phyloP scores from a whole-genome alignment of 805 yeast genomes.

The Tetrapisispora nanseiensis region DNA sequence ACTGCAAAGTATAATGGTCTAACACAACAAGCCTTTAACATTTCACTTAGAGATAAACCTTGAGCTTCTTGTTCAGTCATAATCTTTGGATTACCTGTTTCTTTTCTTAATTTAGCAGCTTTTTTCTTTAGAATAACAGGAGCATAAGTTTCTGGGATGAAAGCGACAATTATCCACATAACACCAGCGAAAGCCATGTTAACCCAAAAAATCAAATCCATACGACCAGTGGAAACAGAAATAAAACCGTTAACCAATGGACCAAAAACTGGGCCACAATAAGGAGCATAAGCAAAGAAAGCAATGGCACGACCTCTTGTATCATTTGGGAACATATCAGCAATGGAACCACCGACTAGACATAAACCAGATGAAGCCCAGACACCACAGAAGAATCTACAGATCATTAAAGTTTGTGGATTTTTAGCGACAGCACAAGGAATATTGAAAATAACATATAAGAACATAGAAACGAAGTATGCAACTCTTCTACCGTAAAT shows the following conservation, averaged over 20 bases:
- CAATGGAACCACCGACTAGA: conserved; percentile 83
- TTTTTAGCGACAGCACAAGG: conserved; percentile 82
- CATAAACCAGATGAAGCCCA: conserved; percentile 76
- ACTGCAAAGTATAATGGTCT: conserved; percentile 72
- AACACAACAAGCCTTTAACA: conserved; percentile 59
- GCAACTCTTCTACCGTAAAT: conserved; percentile 80
- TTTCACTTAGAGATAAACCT: conserved; percentile 58
- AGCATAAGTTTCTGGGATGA: conserved; percentile 85
- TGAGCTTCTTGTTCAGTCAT: conserved; percentile 91
- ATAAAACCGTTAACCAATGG: conserved; percentile 85
- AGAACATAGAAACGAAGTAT: conserved; percentile 62
- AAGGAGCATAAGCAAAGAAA: conserved; percentile 84
- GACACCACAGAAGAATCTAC: conserved; percentile 82
- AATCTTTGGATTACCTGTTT: conserved; percentile 72
- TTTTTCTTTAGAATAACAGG: conserved; percentile 65
- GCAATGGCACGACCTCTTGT: conserved; percentile 87
- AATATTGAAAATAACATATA: conserved; percentile 71
- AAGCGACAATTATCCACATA: conserved; percentile 55
- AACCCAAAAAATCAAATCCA: conserved; percentile 76
- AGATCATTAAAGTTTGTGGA: conserved; percentile 68
- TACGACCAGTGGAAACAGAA: conserved; percentile 55
- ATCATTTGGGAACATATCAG: conserved; percentile 75
- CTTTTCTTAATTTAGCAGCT: conserved; percentile 59
- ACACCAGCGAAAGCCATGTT: conserved; percentile 87
- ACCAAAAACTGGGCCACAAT: conserved; percentile 86